These are phyloP conservation scores for Acacia acuminata DNA, from an alignment of 306 rosid genomes.

Conservation along the genomic window DNA sequence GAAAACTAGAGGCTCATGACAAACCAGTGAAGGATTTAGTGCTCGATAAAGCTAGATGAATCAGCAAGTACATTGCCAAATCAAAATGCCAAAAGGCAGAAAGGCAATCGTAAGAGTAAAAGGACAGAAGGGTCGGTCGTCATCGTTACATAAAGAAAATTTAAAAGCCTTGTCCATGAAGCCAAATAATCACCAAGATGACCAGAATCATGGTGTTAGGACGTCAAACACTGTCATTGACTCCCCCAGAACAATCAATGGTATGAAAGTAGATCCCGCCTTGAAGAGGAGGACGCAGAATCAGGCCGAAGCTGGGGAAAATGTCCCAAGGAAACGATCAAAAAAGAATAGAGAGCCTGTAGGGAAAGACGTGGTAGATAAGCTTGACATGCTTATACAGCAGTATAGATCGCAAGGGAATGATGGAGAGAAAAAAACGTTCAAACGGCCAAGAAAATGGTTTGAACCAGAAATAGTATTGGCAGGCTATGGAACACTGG, in stretches of 20 bases:
- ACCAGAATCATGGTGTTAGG: slow-evolving; percentile 37
- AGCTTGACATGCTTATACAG: slow-evolving; percentile 88
- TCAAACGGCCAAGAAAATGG: slow-evolving; percentile 82
- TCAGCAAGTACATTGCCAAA: slow-evolving; percentile 26
- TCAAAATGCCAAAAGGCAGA: slow-evolving; percentile 56
- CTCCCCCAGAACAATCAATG: slow-evolving; percentile 21
- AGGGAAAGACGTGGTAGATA: slow-evolving; percentile 71
- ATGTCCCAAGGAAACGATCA: slow-evolving; percentile 43
- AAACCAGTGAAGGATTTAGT: slow-evolving; percentile 35
- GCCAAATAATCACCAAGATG: slow-evolving; percentile 35
- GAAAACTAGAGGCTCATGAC: slow-evolving; percentile 48
- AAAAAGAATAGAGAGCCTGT: slow-evolving; percentile 64
- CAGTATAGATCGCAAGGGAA: slow-evolving; percentile 61
- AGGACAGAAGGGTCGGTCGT: slow-evolving; percentile 10
- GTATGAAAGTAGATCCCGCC: slow-evolving; percentile 29
- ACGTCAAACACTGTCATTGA: slow-evolving; percentile 21
- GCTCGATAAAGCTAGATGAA: slow-evolving; percentile 33
- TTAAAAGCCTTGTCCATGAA: slow-evolving; percentile 33
- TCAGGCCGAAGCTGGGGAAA: slow-evolving; percentile 43
- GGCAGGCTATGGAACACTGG: neutral
- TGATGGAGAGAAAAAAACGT: slow-evolving; percentile 50
- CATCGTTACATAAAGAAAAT: slow-evolving; percentile 15
- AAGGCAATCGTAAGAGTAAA: slow-evolving; percentile 37
- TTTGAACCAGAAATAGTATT: slow-evolving; percentile 47
- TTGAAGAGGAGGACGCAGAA: slow-evolving; percentile 56